Base-by-base conservation (phyloP, 2,329 filamentous ascomycete species). In the Aspergillus novofumigatus region DNA sequence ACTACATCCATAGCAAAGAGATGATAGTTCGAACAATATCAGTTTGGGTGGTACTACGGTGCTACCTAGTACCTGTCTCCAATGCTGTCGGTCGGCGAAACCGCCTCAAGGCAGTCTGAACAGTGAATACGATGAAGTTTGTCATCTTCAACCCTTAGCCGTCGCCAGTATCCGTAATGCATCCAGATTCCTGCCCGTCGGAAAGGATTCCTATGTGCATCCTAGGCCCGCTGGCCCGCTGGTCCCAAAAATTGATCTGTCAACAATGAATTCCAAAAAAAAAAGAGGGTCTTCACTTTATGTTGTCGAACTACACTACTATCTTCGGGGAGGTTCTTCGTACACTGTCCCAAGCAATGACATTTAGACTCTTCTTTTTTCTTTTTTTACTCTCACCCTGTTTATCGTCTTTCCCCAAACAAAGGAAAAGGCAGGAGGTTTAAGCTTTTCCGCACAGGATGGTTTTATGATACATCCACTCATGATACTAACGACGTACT, bases 401-500 rank as follows among this genome's bases (percentile, higher is more conserved):
- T 23, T 20, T 28, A 20, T 26, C 35, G 28, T 49, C 38, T 42
- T 25, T 20, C 29, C 35, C 20, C 5, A 20, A 32, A 2, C 14
- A 25, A 23, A 17, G 44, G 9, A 29, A 26, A 26, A 47, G 4
- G 14, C 10, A 14, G 11, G 4, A 14, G 10, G 21, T 2, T 47
- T 47, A 23, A 47, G 44, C 44, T 47, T 47, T 47, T 25, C 44
- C 11, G 23, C 23, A 23, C 21, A 11, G 21, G 21, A 26, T 6
- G 10, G 53, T 51, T 59, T 56, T 44, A 55, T 45, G 20, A 51
- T 59, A 47, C 49, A 20, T 55, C 54, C 50, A 53, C 32, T 52
- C 54, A 32, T 23, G 49, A 38, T 38, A 51, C 49, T 51, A 51
- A 51, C 23, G 23, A 51, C 23, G 23, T 7, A 51, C 28, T 51